Evolutionary conservation across 2,329 filamentous ascomycete species (phyloP), one percentile per base, ranked within the genome.

Genomic region (Cytospora chrysosperma): DNA sequence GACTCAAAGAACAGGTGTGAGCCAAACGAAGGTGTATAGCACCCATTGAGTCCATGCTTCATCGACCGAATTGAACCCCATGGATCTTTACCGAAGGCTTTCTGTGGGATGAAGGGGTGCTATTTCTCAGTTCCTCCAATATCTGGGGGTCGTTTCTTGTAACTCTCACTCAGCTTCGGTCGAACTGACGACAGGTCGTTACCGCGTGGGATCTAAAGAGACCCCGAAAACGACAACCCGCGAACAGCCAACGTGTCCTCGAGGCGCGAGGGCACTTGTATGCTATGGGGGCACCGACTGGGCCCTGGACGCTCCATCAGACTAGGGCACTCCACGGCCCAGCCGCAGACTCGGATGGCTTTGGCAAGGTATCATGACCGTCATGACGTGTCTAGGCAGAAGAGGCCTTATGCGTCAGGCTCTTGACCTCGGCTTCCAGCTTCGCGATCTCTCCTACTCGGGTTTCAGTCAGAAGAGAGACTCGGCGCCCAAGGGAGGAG

Each of bases 341-440:
- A 26, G 2, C 27, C 12, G 13, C 15, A 21, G 50, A 32, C 50
- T 2, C n/a, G 58, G 12, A 19, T 17, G 19, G 21, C 50, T 54
- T 51, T 21, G 19, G 40, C 13, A 43, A 24, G 21, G 15, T n/a
- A 34, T 4, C 34, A 34, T 60, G 17, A 47, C 24, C 17, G 17
- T 9, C 21, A 27, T 24, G 21, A 26, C 27, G 53, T 4, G 40
- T 10, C 40, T 52, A 61, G 51, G 37, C 58, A n/a, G n/a, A n/a
- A n/a, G 51, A 55, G 17, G 58, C 19, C 51, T 55, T 61, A 10
- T 43, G 50, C 19, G 58, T 55, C 62, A 79, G 68, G 34, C 73
- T 71, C 57, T 72, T 70, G 6, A 81, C 72, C 66, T 74, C 73
- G 8, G 72, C 70, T 67, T 81, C 78, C 7, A 81, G 70, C 10